Conservation (phyloP, 305 asterid genomes). For the Solanum chacoense region DNA sequence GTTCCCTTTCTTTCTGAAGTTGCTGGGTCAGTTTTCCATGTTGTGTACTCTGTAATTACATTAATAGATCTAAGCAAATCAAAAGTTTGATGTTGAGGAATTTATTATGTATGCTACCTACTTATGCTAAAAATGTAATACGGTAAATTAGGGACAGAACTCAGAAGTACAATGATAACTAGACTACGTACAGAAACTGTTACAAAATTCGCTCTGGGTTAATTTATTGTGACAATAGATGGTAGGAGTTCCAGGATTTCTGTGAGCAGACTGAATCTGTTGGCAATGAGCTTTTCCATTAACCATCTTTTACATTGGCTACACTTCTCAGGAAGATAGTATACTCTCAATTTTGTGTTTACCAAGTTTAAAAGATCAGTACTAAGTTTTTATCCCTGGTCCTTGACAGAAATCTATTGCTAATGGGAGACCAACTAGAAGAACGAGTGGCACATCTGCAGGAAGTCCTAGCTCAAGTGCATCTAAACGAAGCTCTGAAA, state of each 20-base stretch:
- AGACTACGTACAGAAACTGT: background rate
- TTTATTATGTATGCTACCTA: background rate
- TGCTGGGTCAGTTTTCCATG: background rate
- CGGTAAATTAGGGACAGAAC: background rate
- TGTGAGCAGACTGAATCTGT: background rate
- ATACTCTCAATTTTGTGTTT: background rate
- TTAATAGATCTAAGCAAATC: background rate
- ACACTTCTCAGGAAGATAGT: background rate
- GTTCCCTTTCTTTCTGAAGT: background rate
- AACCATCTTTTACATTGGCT: background rate
- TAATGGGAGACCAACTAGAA: constrained; percentile 59
- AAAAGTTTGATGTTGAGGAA: background rate
- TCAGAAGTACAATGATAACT: background rate
- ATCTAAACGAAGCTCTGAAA: constrained; percentile 57
- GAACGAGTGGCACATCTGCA: constrained; percentile 39
- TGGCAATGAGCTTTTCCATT: background rate
- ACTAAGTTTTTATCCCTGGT: constrained; percentile 2
- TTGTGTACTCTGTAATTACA: background rate
- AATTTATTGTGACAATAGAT: background rate
- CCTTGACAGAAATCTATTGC: constrained; percentile 42
- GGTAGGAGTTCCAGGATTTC: background rate
- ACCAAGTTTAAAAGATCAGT: background rate
- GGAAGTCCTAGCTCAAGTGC: constrained; percentile 45
- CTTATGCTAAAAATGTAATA: background rate
- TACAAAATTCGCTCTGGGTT: background rate